These are phyloP conservation scores for Fusarium siculi DNA, from an alignment of 2,329 filamentous ascomycete genomes.

Conservation along the genomic window DNA sequence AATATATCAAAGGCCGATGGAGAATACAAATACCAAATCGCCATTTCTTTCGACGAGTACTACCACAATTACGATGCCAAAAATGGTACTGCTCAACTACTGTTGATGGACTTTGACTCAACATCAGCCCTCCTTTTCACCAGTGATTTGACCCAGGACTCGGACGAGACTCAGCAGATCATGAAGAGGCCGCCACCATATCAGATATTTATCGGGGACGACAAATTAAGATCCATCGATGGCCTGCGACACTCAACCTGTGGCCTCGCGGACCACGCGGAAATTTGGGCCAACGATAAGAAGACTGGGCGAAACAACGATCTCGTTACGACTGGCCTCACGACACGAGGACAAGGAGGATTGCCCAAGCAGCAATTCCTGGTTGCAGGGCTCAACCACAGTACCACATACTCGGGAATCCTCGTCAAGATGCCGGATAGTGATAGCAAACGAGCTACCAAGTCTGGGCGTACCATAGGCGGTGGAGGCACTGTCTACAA, in stretches of 20 bases:
- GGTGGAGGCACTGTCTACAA: slow-evolving; percentile 83
- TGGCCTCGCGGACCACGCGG: slow-evolving; percentile 73
- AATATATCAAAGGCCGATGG: slow-evolving; percentile 71
- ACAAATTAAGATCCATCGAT: slow-evolving; percentile 66
- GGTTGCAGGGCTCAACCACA: slow-evolving; percentile 77
- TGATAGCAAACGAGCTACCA: slow-evolving; percentile 53
- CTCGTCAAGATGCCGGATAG: slow-evolving; percentile 69
- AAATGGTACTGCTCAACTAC: slow-evolving; percentile 63
- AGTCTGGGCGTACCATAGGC: slow-evolving; percentile 59
- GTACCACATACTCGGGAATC: slow-evolving; percentile 77
- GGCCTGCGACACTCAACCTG: slow-evolving; percentile 86
- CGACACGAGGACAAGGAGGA: slow-evolving; percentile 70
- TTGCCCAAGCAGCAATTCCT: slow-evolving; percentile 90
- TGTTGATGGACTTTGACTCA: slow-evolving; percentile 87
- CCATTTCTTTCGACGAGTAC: slow-evolving; percentile 80
- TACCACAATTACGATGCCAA: slow-evolving; percentile 72
- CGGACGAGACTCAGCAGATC: slow-evolving; percentile 63
- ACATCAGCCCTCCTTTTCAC: slow-evolving; percentile 83
- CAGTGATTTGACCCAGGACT: slow-evolving; percentile 72
- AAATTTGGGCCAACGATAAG: slow-evolving; percentile 63
- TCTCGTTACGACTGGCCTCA: slow-evolving; percentile 72
- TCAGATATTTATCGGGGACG: slow-evolving; percentile 78
- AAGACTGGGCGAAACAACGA: slow-evolving; percentile 61
- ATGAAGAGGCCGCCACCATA: slow-evolving; percentile 70
- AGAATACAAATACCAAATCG: slow-evolving; percentile 82